Base-by-base conservation (phyloP, 352 stramenopile species). In the Phytophthora kernoviae region DNA sequence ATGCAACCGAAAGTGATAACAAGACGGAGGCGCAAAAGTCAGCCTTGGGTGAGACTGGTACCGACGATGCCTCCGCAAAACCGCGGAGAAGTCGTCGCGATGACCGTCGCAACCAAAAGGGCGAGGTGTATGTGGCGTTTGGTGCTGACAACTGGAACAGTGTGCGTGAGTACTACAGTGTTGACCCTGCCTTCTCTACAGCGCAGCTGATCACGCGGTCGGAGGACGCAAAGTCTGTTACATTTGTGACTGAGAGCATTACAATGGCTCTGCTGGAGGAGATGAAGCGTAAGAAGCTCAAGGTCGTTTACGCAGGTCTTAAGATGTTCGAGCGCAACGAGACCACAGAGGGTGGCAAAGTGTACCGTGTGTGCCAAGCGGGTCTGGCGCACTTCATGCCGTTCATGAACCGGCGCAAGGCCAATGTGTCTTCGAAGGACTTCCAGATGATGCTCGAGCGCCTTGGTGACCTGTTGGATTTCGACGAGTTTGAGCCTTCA, bases 241-340 rank as follows among this genome's bases (percentile, higher is more conserved):
- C 84, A 11, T 93, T 96, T 58, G 84, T 96, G 46, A 90, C 84
- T 12, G 68, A 90, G 70, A 93, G 80, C 55, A 94, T 96, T 50
- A 92, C 86, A 12, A 88, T 81, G 67, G 70, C 80, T 58, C 54
- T 96, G 39, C 58, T 95, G 10, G 81, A 90, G 49, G 68, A 91
- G 65, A 93, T 94, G 86, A 89, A 95, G 70, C 70, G 80, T 33
- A 87, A 94, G 77, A 86, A 93, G 51, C 58, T 96, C 39, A 88
- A 96, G 64, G 79, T 98, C 42, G 83, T 98, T 18, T 96, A 97
- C 70, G 88, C 91, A 18, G 93, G 93, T 5, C 75, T 98, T 27
- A 96, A 97, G 68, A 90, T 97, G 60, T 98, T 98, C 55, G 90
- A 97, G 56, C 86, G 89, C 55, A 96, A 91, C 58, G 89, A 93